Percentiles rank a stretch among this genome's conserved stretches.
These are phyloP conservation scores for Tylopilus vinaceipallidus DNA, from an alignment of 768 basidiomycete species.

Conservation along the genomic window DNA sequence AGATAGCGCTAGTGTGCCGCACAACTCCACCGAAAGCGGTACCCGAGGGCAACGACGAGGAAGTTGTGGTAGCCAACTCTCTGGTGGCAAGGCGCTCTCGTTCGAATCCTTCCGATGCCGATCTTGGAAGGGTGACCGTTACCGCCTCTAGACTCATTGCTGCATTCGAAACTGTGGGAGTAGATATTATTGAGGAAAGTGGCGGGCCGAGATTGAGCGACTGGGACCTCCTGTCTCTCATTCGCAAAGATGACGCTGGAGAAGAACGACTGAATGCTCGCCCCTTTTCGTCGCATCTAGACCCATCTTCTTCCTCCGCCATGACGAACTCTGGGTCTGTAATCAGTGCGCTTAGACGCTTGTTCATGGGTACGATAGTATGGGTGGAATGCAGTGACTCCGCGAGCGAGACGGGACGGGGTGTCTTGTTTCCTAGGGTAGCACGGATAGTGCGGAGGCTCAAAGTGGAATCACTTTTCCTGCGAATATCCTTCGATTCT, in stretches of 20 bases:
- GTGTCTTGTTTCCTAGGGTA: slow-evolving; percentile 46
- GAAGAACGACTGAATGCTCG: slow-evolving; percentile 32
- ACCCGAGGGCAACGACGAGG: slow-evolving; percentile 28
- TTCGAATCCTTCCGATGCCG: slow-evolving; percentile 32
- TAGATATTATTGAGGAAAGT: slow-evolving; percentile 28
- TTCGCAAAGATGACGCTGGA: slow-evolving; percentile 44
- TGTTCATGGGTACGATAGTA: slow-evolving; percentile 66
- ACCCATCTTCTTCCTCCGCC: slow-evolving; percentile 56
- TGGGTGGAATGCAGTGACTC: slow-evolving; percentile 73
- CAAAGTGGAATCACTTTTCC: slow-evolving; percentile 82
- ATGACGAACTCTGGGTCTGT: slow-evolving; percentile 66
- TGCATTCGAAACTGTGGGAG: slow-evolving; percentile 23
- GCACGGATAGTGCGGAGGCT: slow-evolving; percentile 72
- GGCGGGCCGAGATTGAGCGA: slow-evolving; percentile 53
- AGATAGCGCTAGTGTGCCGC: slow-evolving; percentile 20
- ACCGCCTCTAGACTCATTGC: slow-evolving; percentile 33
- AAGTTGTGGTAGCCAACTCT: slow-evolving; percentile 43
- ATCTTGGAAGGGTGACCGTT: slow-evolving; percentile 27
- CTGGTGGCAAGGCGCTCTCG: slow-evolving; percentile 42
- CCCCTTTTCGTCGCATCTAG: slow-evolving; percentile 15
- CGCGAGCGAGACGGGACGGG: slow-evolving; percentile 75
- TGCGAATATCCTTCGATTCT: slow-evolving; percentile 66
- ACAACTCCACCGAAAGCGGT: slow-evolving; percentile 28
- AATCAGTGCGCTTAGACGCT: slow-evolving; percentile 65
- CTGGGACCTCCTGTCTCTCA: slow-evolving; percentile 59